Base-by-base conservation (phyloP, 2,329 filamentous ascomycete genomes). In the Endoconidiophora laricicola region DNA sequence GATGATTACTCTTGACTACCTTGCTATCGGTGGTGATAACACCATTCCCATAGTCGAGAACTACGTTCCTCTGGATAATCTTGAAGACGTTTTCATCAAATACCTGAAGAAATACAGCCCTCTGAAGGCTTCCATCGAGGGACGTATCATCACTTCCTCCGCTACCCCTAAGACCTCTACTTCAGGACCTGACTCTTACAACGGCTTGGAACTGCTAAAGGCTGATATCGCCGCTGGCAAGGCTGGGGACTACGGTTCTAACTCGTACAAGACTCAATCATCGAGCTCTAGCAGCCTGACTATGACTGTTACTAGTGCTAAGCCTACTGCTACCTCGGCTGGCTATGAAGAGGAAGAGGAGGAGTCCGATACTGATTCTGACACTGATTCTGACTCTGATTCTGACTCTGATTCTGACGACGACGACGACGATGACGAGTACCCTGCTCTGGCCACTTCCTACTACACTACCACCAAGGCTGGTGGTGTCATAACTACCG, bases 21-120 rank as follows among this genome's bases (percentile, higher is more conserved):
- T 82, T 0, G 75, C 76, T 1, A 69, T 69, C 2, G 76, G 75
- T 2, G 79, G 78, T 12, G 79, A 82, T 56, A 80, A 79, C 57
- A 74, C 81, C 58, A 56, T 60, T n/a, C 44, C 26, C 4, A 40
- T 56, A 1, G 59, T 57, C 6, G 58, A 54, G 23, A 61, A 63
- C 48, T 70, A 71, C 42, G 61, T 67, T 26, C 65, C 63, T 4
- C 64, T 77, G 2, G 72, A 76, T 23, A 69, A 67, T 0, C 68
- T 74, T 59, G 73, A 75, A 41, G 67, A 76, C 57, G 71, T 77
- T 0, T 64, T 77, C 2, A 65, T 66, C 4, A 58, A 62, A 36
- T 78, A 79, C 55, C 66, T 79, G 39, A 54, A 64, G 53, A 61
- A 63, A 3, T 60, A 68, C 48, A 70, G 63, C 47, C 74, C 75